These are phyloP conservation scores for Jamesozyma piceae DNA, from an alignment of 805 yeast genomes.

Conservation along the genomic window DNA sequence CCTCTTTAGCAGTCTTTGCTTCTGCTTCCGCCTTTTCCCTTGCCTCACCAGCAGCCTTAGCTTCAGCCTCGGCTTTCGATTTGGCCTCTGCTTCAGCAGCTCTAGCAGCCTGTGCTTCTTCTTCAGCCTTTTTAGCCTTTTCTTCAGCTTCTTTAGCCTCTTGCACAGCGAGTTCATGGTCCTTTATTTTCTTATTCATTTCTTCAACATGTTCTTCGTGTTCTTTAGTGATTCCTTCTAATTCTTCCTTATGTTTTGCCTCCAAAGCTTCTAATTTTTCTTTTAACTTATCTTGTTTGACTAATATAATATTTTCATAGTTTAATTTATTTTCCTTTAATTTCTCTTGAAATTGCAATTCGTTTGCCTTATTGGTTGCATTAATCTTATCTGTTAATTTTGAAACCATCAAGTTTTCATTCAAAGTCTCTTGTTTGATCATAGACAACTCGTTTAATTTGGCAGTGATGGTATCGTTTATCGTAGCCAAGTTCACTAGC, in stretches of 20 bases:
- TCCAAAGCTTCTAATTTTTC: conserved; percentile 12
- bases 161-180: neutral
- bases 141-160: conserved; percentile 4
- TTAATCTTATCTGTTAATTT: conserved; percentile 24
- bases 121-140: conserved; percentile 1
- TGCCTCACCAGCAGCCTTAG: conserved; percentile 5
- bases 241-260: conserved; percentile 17
- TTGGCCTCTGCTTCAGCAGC: conserved; percentile 5
- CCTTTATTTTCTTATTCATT: conserved; percentile 8
- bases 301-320: conserved; percentile 18
- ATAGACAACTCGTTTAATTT: conserved; percentile 16
- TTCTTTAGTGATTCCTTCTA: conserved; percentile 13
- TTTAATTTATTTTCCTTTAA: conserved; percentile 20
- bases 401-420: conserved; percentile 21
- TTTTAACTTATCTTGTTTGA: conserved; percentile 21
- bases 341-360: conserved; percentile 18
- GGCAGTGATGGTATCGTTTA: conserved; percentile 17
- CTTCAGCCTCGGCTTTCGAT: conserved; percentile 9
- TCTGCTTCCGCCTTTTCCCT: conserved; percentile 4
- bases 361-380: conserved; percentile 20
- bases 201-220: conserved; percentile 12
- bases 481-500: conserved; percentile 16
- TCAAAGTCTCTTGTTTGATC: conserved; percentile 24
- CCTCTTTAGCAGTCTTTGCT: conserved; percentile 37
- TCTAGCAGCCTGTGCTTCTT: neutral